A percentile compares a stretch with the other conserved stretches of the same genome.
phyloP scores from a whole-genome alignment of 139 green algal genomes.

The Nannochloris sp. region DNA sequence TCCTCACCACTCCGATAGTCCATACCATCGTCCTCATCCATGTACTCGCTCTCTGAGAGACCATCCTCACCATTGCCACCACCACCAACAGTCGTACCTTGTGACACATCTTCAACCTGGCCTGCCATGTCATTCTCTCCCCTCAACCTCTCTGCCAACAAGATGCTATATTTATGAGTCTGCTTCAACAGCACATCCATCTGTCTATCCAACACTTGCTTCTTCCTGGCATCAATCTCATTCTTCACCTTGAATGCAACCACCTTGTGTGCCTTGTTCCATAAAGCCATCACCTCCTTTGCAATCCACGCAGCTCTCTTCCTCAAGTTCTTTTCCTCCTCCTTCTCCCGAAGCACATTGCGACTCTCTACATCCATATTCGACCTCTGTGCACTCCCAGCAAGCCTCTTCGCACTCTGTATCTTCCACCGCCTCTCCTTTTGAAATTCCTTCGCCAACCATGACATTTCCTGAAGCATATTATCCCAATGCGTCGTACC shows the following conservation, averaged over 20 bases:
- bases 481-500: slow-evolving; percentile 83
- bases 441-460: slow-evolving; percentile 87
- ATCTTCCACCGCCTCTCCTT: slow-evolving; percentile 70
- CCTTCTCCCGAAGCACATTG: slow-evolving; percentile 24
- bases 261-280: slow-evolving; percentile 82
- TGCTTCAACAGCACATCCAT: slow-evolving; percentile 89
- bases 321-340: slow-evolving; percentile 28
- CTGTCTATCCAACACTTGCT: slow-evolving; percentile 64
- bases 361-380: slow-evolving; percentile 70
- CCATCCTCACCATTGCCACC: not conserved
- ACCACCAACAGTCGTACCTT: not conserved
- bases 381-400: slow-evolving; percentile 37
- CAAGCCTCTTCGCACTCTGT: slow-evolving; percentile 55
- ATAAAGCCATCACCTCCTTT: slow-evolving; percentile 72
- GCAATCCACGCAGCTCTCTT: slow-evolving; percentile 47
- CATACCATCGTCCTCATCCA: slow-evolving; percentile 1
- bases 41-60: not conserved
- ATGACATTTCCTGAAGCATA: slow-evolving; percentile 91
- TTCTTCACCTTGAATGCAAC: slow-evolving; percentile 74
- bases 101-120: not conserved
- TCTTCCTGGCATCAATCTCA: slow-evolving; percentile 52
- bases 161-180: slow-evolving; percentile 84
- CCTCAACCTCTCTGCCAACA: slow-evolving; percentile 67
- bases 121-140: slow-evolving; percentile 1
- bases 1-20: slow-evolving; percentile 17